phyloP scores from a whole-genome alignment of 2,329 filamentous ascomycete genomes.

The Ophiostoma himal-ulmi region DNA sequence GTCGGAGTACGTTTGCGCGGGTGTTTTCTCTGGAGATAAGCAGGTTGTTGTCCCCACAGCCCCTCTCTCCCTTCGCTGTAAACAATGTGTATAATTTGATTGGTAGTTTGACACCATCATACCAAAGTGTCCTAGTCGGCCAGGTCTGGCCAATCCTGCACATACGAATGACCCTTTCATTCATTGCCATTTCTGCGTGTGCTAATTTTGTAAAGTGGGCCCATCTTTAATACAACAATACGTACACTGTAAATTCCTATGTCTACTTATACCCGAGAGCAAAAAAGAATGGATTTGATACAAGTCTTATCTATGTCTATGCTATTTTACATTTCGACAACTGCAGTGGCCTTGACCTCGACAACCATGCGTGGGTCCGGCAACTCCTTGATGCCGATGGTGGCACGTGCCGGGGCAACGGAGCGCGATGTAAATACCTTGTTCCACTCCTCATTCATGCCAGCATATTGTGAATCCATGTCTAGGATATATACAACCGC shows the following conservation, averaged over 20 bases:
- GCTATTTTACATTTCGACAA: conserved; percentile 28
- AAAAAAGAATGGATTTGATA: too few relatives aligned
- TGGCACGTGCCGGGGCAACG: conserved; percentile 36
- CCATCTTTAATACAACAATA: too few relatives aligned
- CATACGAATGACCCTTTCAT: neutral
- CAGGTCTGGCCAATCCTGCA: neutral
- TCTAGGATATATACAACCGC: conserved; percentile 39
- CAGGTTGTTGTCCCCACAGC: neutral
- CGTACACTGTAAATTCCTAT: too few relatives aligned
- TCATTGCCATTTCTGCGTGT: too few relatives aligned
- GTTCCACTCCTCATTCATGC: conserved; percentile 45
- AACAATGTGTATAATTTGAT: conserved; percentile 1
- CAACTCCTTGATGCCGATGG: conserved; percentile 32
- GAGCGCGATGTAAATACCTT: conserved; percentile 37
- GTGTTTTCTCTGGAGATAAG: conserved; percentile 1
- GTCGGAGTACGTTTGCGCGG: neutral
- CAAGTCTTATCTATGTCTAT: neutral
- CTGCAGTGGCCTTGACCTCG: conserved; percentile 32
- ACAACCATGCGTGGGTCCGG: conserved; percentile 33
- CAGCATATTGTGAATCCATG: conserved; percentile 39
- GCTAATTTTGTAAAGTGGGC: too few relatives aligned
- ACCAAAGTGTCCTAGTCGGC: neutral
- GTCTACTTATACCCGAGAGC: too few relatives aligned
- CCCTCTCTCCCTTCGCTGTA: neutral
- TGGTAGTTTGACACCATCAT: neutral